Base-by-base conservation (phyloP, 75 land plant species). In the Selaginella moellendorffii region DNA sequence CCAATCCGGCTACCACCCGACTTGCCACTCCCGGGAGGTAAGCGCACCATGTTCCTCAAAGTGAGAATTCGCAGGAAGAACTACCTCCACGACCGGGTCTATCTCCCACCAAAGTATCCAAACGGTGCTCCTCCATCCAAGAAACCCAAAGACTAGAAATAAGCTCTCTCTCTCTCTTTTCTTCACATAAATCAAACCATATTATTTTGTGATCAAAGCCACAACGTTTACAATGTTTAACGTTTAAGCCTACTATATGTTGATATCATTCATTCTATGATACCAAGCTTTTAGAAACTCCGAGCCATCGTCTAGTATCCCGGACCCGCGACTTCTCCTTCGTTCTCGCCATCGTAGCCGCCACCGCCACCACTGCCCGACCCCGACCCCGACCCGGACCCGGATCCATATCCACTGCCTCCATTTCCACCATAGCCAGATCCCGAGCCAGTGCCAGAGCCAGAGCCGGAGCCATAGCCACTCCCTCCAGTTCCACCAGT, bases 1-100 rank as follows among this genome's bases (percentile, higher is more conserved):
- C 88, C 84, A 1, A 77, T 90, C 1, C 78, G 79, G 10, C 63
- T 90, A 28, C 93, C 97, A 24, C 79, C 54, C 63, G 65, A 79
- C 1, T 72, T 87, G 28, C 80, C 79, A 10, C 20, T 75, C 42
- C 93, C 88, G 0, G 93, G 75, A 53, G 89, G 81, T 53, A 83
- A 67, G 65, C 54, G 52, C 54, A 70, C 65, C 14, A 65, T 82
- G 70, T 63, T 68, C 46, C 72, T 85, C 21, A 78, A 83, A 30
- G 68, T 87, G 12, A 77, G 80, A 75, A 31, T 83, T 46, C 26
- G 79, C 24, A 77, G 80, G 61, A 56, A 56, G 24, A 56, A 36
- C 46, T 36, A 36, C 14, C 46, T 36, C 46, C 46, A 36, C 14
- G 14, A 36, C 14, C 5, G 46, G 14, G 14, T 14, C 46, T 5